Evolutionary conservation across 2,329 filamentous ascomycete genomes (phyloP), one percentile per base, ranked within the genome.

Genomic region (Penicillium psychrosexuale): DNA sequence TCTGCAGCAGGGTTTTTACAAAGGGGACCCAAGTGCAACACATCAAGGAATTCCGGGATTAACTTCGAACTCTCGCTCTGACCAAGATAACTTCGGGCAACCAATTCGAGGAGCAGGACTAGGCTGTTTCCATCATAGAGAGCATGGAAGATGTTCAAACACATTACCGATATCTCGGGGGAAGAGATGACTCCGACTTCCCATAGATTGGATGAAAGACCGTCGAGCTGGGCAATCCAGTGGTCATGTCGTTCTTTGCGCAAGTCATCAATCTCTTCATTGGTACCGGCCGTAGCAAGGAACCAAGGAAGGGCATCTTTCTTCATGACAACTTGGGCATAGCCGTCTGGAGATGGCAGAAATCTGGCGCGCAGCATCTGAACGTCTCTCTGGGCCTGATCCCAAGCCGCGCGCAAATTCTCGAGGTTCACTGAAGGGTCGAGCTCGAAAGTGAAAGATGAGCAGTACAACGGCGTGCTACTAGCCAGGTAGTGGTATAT

Each of bases 81-180:
- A 0, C 66, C 66, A 15, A 66, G 60, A 63, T 90, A 90, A 5
- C 78, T 73, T 3, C 74, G 64, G 28, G 76, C 72, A 3, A 95
- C 77, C 19, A 79, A 73, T 3, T 81, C 69, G 19, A 96, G 78
- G 37, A 96, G 79, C 24, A 90, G 70, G 1, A 82, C 79, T 37
- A 96, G 81, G 57, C 91, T 93, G 60, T 83, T 87, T 1, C 91
- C 92, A 71, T 97, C 92, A 63, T 97, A 97, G 0, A 96, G 71
- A 0, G 83, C 91, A 68, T 97, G 92, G 72, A 96, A 96, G 0
- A 95, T 85, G 43, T 88, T 82, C 2, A 96, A 65, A 2, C 79
- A 72, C 31, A 96, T 72, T 0, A 78, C 59, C 7, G 64, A 66
- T 13, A 59, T 60, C 1, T 58, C 52, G 5, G 68, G 58, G 9